These are phyloP conservation scores for Lupinus albus DNA, from an alignment of 306 rosid species.

Conservation along the genomic window DNA sequence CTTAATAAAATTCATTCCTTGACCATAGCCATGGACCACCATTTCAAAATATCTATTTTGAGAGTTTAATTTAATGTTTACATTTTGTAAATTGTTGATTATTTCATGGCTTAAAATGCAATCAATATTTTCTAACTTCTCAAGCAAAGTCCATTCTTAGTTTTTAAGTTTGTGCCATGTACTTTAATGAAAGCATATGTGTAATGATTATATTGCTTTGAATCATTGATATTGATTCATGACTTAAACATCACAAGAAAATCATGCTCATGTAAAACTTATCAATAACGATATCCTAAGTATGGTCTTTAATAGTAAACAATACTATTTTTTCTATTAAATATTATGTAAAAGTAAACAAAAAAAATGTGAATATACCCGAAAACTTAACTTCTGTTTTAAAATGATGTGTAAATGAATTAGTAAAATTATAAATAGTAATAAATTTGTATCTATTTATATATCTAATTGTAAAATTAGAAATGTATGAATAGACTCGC, in stretches of 20 bases:
- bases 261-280: not conserved
- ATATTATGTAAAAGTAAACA: no score
- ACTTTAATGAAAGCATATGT: slow-evolving; percentile 8
- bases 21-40: not conserved
- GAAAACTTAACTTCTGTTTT: no score
- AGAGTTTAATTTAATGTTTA: not conserved
- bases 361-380: no score
- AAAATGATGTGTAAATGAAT: no score
- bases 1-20: no score
- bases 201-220: slow-evolving; percentile 3
- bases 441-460: no score
- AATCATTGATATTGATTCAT: not conserved
- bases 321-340: no score
- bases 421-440: no score
- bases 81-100: not conserved
- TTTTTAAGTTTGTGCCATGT: slow-evolving; percentile 44
- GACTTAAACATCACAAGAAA: slow-evolving; percentile 35
- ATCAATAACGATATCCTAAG: not conserved
- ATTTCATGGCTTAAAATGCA: slow-evolving; percentile 44
- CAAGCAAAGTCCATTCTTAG: slow-evolving; percentile 56
- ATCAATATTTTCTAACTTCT: slow-evolving; percentile 42
- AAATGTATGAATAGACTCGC: no score
- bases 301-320: no score
- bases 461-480: no score
- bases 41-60: not conserved